Evolutionary conservation across 495 filamentous ascomycete genomes (phyloP), one percentile per base, ranked within the genome.

Genomic region (Cairneyella variabilis): DNA sequence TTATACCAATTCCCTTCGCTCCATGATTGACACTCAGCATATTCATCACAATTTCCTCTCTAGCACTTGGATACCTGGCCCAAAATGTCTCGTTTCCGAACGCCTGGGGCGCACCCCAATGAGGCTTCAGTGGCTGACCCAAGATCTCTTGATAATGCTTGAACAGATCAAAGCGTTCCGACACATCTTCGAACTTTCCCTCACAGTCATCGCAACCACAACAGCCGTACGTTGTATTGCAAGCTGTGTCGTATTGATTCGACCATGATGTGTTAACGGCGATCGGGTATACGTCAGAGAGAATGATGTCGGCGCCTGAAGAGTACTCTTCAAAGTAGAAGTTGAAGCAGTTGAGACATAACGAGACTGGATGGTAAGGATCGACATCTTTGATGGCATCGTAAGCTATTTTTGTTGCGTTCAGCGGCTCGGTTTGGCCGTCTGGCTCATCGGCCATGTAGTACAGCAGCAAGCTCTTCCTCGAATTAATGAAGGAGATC

Each of bases 361-460:
- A 66, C 2, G 76, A 77, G 9, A 84, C 75, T 0, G 84, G 85
- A 63, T 86, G 84, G 64, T 84, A 87, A 0, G 82, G 83, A 63
- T 89, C 85, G 1, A 84, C 60, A 0, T 56, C 51, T 39, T 76
- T 75, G 60, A 88, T 75, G 0, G 74, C 57, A 7, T 71, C 61
- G 26, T 69, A 61, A 0, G 71, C 68, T 0, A 59, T 53, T 0
- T 59, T 50, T 0, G 71, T 66, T 0, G 68, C 60, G 42, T 77
- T 67, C 16, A 85, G 73, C 11, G 84, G 74, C 56, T 83, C 75
- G 53, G 12, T 76, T 28, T 40, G 73, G 6, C 84, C 85, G 60
- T 88, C 85, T 8, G 84, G 83, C 51, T 88, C 84, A 51, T 89
- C 85, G 1, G 74, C 78, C 0, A 75, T 79, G 71, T 85, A 89